Evolutionary conservation across 176 grass and related monocot genomes (phyloP).

Genomic region (Secale cereale): DNA sequence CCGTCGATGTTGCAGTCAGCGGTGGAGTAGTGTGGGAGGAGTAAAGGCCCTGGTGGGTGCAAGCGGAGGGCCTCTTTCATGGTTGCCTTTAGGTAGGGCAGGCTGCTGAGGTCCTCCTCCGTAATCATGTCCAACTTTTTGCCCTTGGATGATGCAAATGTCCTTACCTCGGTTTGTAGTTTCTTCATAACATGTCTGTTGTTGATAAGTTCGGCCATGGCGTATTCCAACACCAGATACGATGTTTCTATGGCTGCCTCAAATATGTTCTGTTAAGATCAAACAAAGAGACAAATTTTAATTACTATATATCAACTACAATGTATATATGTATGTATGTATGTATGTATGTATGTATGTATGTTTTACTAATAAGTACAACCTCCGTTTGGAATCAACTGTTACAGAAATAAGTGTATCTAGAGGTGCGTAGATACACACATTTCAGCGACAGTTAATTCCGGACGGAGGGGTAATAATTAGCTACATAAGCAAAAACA

Average conservation of each 20-base stretch:
- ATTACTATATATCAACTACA: not conserved
- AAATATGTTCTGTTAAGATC: not conserved
- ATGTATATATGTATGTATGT: too few species aligned
- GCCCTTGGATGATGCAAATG: not conserved
- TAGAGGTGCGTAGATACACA: too few species aligned
- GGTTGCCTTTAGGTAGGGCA: conserved; percentile 28
- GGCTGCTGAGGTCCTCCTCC: conserved; percentile 11
- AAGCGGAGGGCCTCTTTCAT: conserved; percentile 33
- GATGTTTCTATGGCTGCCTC: conserved; percentile 4
- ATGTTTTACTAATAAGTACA: too few species aligned
- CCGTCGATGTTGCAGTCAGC: conserved; percentile 17
- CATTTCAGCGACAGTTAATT: too few species aligned
- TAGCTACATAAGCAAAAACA: too few species aligned
- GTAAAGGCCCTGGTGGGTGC: conserved; percentile 34
- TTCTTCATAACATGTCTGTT: conserved; percentile 17
- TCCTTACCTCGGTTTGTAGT: conserved; percentile 25
- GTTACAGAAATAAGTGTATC: too few species aligned
- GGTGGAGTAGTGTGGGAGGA: conserved; percentile 31
- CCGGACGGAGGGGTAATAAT: too few species aligned
- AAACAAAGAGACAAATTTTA: not conserved
- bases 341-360: too few species aligned
- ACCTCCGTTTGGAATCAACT: too few species aligned
- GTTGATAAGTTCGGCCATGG: conserved; percentile 30
- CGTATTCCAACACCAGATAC: conserved; percentile 20
- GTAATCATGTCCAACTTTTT: not conserved